These are phyloP conservation scores for Exophiala calicioides DNA, from an alignment of 2,329 filamentous ascomycete species.

Conservation along the genomic window DNA sequence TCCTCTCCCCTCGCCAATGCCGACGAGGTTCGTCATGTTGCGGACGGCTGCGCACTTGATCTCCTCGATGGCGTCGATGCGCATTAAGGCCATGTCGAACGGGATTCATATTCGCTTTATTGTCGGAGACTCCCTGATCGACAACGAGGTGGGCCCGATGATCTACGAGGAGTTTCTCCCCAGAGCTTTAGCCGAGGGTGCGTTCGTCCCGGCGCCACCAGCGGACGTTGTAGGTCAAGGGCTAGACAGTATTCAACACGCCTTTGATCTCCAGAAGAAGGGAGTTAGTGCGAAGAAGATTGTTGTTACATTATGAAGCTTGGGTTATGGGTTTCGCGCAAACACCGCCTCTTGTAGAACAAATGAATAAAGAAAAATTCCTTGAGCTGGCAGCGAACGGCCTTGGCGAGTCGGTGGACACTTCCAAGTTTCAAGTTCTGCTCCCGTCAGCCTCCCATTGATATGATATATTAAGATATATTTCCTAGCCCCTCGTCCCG, in stretches of 20 bases:
- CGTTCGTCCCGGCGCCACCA: constrained; percentile 42
- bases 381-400: too few species aligned
- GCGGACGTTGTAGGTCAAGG: constrained; percentile 45
- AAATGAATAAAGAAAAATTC: too few species aligned
- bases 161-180: constrained; percentile 46
- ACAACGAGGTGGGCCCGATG: constrained; percentile 28
- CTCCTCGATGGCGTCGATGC: constrained; percentile 8
- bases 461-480: too few species aligned
- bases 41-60: constrained; percentile 14
- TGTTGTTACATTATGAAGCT: constrained; percentile 35
- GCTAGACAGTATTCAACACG: constrained; percentile 46
- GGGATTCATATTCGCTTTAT: constrained; percentile 28
- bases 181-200: constrained; percentile 40
- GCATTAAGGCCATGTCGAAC: constrained; percentile 16
- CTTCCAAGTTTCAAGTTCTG: too few species aligned
- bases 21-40: constrained; percentile 11
- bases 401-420: too few species aligned
- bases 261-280: constrained; percentile 39
- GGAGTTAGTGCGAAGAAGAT: constrained; percentile 49
- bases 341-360: too few species aligned
- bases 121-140: constrained; percentile 14
- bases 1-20: constrained; percentile 6
- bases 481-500: background rate
- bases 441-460: too few species aligned
- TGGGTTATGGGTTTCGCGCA: too few species aligned